Conservation (phyloP, 345 rosid species). For the Microthlaspi erraticum region DNA sequence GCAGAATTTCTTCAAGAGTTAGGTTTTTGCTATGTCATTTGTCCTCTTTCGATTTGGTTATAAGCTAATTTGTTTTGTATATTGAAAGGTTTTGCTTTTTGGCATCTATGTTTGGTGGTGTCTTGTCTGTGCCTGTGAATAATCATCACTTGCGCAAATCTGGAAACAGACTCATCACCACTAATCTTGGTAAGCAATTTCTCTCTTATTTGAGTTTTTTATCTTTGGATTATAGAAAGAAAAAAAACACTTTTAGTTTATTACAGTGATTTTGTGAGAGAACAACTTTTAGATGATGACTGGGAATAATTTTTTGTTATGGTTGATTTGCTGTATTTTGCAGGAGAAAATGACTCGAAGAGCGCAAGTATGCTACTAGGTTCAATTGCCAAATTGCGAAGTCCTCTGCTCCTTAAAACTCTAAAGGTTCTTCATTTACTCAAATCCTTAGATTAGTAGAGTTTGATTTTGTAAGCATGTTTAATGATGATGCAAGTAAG, state of each 20-base stretch:
- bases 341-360: conserved; percentile 58
- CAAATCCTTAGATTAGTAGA: neutral
- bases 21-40: conserved; percentile 9
- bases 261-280: conserved; percentile 1
- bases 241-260: too few relatives aligned
- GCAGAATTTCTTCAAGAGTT: conserved; percentile 7
- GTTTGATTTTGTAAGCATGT: conserved; percentile 13
- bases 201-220: neutral
- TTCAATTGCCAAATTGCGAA: conserved; percentile 63
- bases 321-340: too few relatives aligned
- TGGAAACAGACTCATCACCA: conserved; percentile 70
- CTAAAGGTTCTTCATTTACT: conserved; percentile 63
- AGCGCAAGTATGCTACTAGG: conserved; percentile 48
- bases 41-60: conserved; percentile 7
- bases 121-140: conserved; percentile 53
- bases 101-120: conserved; percentile 77
- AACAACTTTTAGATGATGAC: conserved; percentile 35
- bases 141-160: conserved; percentile 87
- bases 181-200: conserved; percentile 64
- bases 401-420: conserved; percentile 77
- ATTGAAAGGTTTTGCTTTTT: conserved; percentile 32
- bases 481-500: conserved; percentile 6
- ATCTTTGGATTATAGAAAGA: neutral
- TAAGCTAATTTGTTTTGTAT: neutral
- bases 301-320: conserved; percentile 51